These are phyloP conservation scores for Fusarium kyushuense DNA, from an alignment of 2,329 filamentous ascomycete species.

Conservation along the genomic window DNA sequence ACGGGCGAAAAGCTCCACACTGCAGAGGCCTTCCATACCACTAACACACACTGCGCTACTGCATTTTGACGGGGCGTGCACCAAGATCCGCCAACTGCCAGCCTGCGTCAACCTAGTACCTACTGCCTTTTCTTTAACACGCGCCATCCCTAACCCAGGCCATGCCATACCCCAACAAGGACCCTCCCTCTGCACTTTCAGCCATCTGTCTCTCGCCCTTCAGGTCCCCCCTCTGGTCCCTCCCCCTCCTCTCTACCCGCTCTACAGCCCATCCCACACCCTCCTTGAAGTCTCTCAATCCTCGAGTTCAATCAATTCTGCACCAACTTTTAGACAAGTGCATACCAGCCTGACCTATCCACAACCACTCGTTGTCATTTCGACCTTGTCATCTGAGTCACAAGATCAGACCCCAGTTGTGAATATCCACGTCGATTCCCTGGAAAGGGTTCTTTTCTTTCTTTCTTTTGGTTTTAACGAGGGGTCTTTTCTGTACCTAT, in stretches of 20 bases:
- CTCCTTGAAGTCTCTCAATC: conserved; percentile 7
- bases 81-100: conserved; percentile 14
- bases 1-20: conserved; percentile 27
- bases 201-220: conserved; percentile 37
- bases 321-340: conserved; percentile 45
- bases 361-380: conserved; percentile 46
- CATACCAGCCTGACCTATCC: conserved; percentile 48
- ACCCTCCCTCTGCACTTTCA: conserved; percentile 34
- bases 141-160: conserved; percentile 38
- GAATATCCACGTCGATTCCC: conserved; percentile 46
- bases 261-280: conserved; percentile 21
- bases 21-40: neutral
- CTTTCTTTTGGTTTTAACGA: conserved; percentile 39
- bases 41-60: conserved; percentile 5
- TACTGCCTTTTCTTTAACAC: conserved; percentile 32
- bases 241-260: conserved; percentile 30
- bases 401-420: conserved; percentile 32
- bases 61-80: conserved; percentile 32
- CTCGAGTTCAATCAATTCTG: conserved; percentile 17
- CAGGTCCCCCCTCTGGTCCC: conserved; percentile 25
- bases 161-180: conserved; percentile 3
- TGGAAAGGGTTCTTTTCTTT: conserved; percentile 33
- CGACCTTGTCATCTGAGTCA: conserved; percentile 47
- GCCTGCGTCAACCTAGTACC: conserved; percentile 33
- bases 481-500: conserved; percentile 14